Evolutionary conservation across 345 rosid genomes (phyloP), one percentile per base, ranked within the genome.

Genomic region (Alliaria petiolata): DNA sequence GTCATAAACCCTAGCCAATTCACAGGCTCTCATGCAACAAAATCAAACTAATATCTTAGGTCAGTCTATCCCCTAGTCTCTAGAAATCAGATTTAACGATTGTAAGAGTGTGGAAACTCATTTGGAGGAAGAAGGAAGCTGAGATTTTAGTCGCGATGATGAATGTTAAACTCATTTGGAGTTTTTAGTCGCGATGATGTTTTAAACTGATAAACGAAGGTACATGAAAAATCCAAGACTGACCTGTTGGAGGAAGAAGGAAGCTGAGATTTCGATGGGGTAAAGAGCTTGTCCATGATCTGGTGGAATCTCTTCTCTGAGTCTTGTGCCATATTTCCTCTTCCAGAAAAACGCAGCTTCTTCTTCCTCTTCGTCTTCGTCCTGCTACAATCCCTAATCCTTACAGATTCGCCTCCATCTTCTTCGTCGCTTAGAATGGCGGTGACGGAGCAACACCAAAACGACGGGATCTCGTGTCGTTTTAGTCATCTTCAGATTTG

Each of bases 211-310:
- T 22, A 22, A 22, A 22, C 25, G 52, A 46, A 49, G 31, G 15
- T 49, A 11, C 4, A 22, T 49, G 56, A 31, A 51, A 15, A 28
- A n/a, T 52, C 57, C 3, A n/a, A 51, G 3, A 15, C 57, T 51
- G 54, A 86, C 98, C 89, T 83, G 65, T 90, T 69, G 17, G 71
- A 71, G 43, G 87, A 76, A 30, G 87, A 72, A 33, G 60, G 17
- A 45, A 80, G 56, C 13, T 77, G 10, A 62, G 90, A 69, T 60
- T 74, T 84, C 12, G 89, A 81, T 35, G 84, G 55, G 13, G 82
- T 80, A 34, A 90, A 89, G 75, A 90, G 93, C 79, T 89, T 89
- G 68, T 90, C 89, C 96, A 93, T 90, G 78, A 93, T 83, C 14
- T 92, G 85, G 69, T 86, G 87, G 47, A 93, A 89, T 69, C 86